Evolutionary conservation across 768 basidiomycete genomes (phyloP), one percentile per base, ranked within the genome.

Genomic region (Tulasnella sp.): DNA sequence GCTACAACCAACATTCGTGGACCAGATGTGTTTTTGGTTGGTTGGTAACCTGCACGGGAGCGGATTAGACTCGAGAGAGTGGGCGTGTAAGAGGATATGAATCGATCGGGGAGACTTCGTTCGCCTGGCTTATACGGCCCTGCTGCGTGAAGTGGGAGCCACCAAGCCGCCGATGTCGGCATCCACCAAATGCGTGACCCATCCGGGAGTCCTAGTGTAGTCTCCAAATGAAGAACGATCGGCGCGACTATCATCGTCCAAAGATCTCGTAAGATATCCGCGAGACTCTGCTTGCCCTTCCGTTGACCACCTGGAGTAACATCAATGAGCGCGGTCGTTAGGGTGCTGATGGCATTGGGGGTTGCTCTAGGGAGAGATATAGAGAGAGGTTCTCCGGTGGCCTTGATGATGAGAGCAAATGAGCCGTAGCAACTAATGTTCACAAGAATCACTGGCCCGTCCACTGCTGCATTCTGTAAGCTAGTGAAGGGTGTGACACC

Each of bases 31-130:
- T 19, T 19, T 21, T 52, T 7, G 51, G 27, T 7, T 4, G n/a
- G 19, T 13, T 19, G 23, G 10, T 59, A 27, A 3, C 51, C 29
- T 3, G 59, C 27, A 21, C 21, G 47, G n/a, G 21, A 48, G 11
- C 50, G 38, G 49, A 60, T 34, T n/a, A 60, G 41, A 30, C 49
- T 43, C n/a, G 51, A 60, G 7, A 60, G 59, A 17, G 49, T 60
- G 3, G 59, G 26, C 2, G 59, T 60, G 59, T 60, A 60, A 8
- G 59, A 60, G 13, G 59, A 60, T 23, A 60, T 24, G 38, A 52
- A 60, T 23, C 51, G 59, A 15, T 60, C 59, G 11, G 59, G 30
- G 15, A 60, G 30, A 19, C 38, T 51, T 32, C 21, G 2, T 9
- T 53, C 13, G n/a, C 29, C 27, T n/a, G 11, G 13, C 23, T 34